A percentile compares a stretch with the other conserved stretches of the same genome.
phyloP scores from a whole-genome alignment of 2,329 filamentous ascomycete genomes.

The Penicillium sp. region DNA sequence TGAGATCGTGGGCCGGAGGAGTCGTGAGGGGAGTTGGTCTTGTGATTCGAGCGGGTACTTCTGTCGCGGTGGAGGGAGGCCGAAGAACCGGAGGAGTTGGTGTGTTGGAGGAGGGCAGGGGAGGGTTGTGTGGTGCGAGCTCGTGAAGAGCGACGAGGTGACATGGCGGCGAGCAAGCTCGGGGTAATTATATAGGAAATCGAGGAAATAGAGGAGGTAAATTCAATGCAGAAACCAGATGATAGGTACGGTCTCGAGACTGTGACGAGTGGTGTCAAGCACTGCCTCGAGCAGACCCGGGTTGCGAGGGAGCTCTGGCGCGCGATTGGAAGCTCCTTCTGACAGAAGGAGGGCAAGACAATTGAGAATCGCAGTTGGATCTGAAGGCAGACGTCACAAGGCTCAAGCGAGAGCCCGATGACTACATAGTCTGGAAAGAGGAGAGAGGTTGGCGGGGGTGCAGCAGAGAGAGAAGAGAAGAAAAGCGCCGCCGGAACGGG shows the following conservation, averaged over 20 bases:
- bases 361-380: constrained; percentile 26
- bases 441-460: constrained; percentile 30
- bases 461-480: constrained; percentile 27
- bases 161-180: constrained; percentile 41
- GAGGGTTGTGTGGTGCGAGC: constrained; percentile 70
- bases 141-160: constrained; percentile 85
- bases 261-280: constrained; percentile 8
- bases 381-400: constrained; percentile 25
- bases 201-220: constrained; percentile 5
- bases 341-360: constrained; percentile 20
- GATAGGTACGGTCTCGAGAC: constrained; percentile 5
- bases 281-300: constrained; percentile 15
- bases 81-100: constrained; percentile 68
- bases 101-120: constrained; percentile 65
- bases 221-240: constrained; percentile 3
- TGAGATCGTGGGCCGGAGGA: constrained; percentile 58
- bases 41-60: constrained; percentile 64
- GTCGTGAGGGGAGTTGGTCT: constrained; percentile 66
- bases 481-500: constrained; percentile 31
- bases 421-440: constrained; percentile 40
- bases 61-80: constrained; percentile 70
- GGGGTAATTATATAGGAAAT: constrained; percentile 6
- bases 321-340: constrained; percentile 22
- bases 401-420: constrained; percentile 30
- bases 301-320: constrained; percentile 23